Evolutionary conservation across 2,329 filamentous ascomycete species (phyloP).

Genomic region (Colletotrichum sp.): DNA sequence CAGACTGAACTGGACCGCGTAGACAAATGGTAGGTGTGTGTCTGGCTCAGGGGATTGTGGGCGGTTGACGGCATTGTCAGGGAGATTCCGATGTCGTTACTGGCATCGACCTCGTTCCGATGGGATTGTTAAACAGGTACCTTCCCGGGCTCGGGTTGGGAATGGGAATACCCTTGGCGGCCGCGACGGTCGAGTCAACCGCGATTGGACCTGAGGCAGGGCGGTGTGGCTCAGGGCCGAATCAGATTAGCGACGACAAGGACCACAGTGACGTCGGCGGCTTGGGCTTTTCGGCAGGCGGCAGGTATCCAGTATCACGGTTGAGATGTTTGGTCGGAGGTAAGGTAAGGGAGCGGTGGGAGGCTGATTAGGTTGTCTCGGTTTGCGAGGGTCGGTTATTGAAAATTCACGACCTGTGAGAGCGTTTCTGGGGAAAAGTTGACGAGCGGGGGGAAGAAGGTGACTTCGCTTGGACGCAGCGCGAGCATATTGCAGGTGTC

Average conservation of each 20-base stretch:
- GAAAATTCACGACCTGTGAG: neutral
- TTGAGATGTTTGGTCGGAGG: neutral
- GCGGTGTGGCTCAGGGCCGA: conserved; percentile 4
- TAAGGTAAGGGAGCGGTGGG: neutral
- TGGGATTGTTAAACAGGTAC: neutral
- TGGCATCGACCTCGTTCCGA: conserved; percentile 10
- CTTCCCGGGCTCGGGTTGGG: neutral
- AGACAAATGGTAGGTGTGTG: neutral
- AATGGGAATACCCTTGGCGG: neutral
- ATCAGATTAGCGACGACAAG: neutral
- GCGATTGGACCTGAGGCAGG: neutral
- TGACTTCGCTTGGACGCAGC: neutral
- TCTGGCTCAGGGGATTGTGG: neutral
- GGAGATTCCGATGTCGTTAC: neutral
- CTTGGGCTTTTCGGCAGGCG: conserved; percentile 4
- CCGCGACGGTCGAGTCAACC: conserved; percentile 2
- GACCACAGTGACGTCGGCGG: conserved; percentile 15
- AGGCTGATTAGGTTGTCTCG: neutral
- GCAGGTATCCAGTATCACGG: neutral
- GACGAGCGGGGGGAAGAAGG: neutral
- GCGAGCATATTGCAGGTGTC: neutral
- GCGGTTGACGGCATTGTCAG: neutral
- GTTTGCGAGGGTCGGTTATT: neutral
- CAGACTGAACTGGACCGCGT: neutral
- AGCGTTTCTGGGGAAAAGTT: conserved; percentile 2